Percentiles rank a stretch among this genome's conserved stretches.
These are phyloP conservation scores for Oryza brachyantha DNA, from an alignment of 176 grass and related monocot species.

Conservation along the genomic window DNA sequence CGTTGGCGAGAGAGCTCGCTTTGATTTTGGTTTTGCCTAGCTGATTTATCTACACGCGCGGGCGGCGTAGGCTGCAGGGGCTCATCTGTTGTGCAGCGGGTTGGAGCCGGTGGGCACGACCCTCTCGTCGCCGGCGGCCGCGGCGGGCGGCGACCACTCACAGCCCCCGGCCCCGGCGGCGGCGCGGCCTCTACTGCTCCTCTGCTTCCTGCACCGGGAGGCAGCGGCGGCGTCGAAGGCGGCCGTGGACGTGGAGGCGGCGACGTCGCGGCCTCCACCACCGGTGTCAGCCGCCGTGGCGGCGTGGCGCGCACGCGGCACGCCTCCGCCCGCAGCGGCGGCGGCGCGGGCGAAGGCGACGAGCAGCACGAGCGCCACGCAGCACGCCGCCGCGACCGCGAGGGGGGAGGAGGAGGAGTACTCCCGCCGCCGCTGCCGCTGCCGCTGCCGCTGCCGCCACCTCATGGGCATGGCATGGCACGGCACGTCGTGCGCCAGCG, in stretches of 20 bases:
- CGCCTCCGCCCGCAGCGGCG: neutral
- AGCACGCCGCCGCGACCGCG: conserved; percentile 14
- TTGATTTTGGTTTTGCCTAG: neutral
- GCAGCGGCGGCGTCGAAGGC: neutral
- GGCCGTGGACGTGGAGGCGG: neutral
- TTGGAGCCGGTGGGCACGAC: conserved; percentile 55
- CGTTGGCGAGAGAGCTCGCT: neutral
- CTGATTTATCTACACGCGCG: neutral
- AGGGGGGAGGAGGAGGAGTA: too few species aligned
- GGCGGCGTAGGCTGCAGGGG: neutral
- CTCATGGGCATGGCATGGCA: too few species aligned
- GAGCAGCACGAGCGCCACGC: conserved; percentile 15
- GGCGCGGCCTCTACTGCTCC: neutral
- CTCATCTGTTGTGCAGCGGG: conserved; percentile 51
- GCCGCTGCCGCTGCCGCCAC: too few species aligned
- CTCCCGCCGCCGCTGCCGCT: neutral
- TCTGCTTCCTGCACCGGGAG: conserved; percentile 16
- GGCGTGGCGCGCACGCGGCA: neutral
- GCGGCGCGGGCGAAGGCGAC: neutral
- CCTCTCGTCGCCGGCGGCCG: neutral
- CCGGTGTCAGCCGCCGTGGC: neutral
- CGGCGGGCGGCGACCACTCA: neutral
- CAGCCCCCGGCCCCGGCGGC: neutral
- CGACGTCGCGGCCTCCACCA: neutral
- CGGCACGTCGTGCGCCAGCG: too few species aligned